Evolutionary conservation across 345 rosid genomes (phyloP).

Genomic region (Populus simonii): DNA sequence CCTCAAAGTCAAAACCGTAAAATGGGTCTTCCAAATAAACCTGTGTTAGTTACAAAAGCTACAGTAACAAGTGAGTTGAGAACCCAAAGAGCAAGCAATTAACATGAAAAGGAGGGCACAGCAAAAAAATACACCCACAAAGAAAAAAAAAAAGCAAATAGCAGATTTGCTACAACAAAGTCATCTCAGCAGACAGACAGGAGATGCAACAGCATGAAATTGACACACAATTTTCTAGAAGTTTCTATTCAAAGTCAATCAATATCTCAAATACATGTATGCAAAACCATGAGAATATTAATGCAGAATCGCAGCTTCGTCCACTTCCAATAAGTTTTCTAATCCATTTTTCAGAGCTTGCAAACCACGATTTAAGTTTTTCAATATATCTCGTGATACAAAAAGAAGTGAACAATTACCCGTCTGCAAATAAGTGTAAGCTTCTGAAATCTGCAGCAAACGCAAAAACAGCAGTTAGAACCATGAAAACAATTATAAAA

Average conservation of each 20-base stretch:
- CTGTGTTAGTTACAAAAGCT: constrained; percentile 25
- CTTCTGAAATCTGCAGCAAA: constrained; percentile 66
- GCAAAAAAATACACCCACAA: background rate
- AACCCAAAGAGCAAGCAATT: constrained; percentile 7
- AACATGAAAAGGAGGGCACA: background rate
- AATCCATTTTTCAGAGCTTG: constrained; percentile 35
- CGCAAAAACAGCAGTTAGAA: constrained; percentile 14
- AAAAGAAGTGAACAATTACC: constrained; percentile 41
- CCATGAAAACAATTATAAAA: background rate
- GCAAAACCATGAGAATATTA: background rate
- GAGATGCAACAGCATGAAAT: background rate
- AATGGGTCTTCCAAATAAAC: constrained; percentile 12
- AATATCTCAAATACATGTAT: background rate
- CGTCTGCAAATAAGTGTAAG: constrained; percentile 54
- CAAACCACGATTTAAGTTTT: constrained; percentile 26
- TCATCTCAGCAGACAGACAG: constrained; percentile 5
- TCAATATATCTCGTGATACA: background rate
- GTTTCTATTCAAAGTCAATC: background rate
- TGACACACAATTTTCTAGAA: constrained; percentile 1
- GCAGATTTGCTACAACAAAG: background rate
- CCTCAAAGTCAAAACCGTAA: constrained; percentile 22
- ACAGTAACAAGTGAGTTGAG: constrained; percentile 17
- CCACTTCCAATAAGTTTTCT: constrained; percentile 12
- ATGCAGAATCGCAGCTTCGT: background rate
- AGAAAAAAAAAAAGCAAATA: background rate